Base-by-base conservation (phyloP, 2,329 filamentous ascomycete genomes). In the Lasiodiplodia sp. region DNA sequence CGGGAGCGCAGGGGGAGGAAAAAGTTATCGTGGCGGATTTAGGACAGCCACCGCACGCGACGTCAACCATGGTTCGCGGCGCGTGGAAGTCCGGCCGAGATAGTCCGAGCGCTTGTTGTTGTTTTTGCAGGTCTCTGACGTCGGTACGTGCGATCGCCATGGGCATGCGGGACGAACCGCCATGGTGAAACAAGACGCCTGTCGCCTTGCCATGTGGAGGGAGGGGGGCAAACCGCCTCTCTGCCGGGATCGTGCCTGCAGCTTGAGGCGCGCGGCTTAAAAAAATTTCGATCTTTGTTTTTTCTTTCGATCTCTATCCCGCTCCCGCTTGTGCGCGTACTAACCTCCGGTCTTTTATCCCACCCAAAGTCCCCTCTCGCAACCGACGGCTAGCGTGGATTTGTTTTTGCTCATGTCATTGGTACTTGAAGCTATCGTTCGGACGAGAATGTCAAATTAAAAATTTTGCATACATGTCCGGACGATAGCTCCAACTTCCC, bases 131-230 rank as follows among this genome's bases (percentile, higher is more conserved):
- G 58, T 49, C 40, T 21, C 40, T 31, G 58, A 28, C 18, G 25
- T 49, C 40, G 58, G 23, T 51, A 44, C 40, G 31, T 63, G 58
- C 58, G 23, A 47, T 16, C 12, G 18, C 12, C 57, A 60, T 16
- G 31, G 40, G 18, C 58, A n/a, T 18, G 40, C 58, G 58, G 58
- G 58, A 63, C 40, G 58, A 63, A 34, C 58, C 58, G 58, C 40
- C 11, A 18, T 63, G 58, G 58, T 63, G 58, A 63, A 63, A 63
- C 58, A 16, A 40, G 31, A 34, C 31, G 31, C 28, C 28, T 28
- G 28, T 28, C 28, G 5, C 28, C 28, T 28, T 37, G 11, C 28
- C 53, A 37, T 37, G 28, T 28, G 28, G 28, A 28, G 28, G 28
- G 28, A 28, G 28, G 28, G 38, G 38, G 38, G 38, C 38, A 44